A percentile compares a stretch with the other conserved stretches of the same genome.
phyloP scores from a whole-genome alignment of 2,329 filamentous ascomycete species.

The Pyrenophora tritici-repentis region DNA sequence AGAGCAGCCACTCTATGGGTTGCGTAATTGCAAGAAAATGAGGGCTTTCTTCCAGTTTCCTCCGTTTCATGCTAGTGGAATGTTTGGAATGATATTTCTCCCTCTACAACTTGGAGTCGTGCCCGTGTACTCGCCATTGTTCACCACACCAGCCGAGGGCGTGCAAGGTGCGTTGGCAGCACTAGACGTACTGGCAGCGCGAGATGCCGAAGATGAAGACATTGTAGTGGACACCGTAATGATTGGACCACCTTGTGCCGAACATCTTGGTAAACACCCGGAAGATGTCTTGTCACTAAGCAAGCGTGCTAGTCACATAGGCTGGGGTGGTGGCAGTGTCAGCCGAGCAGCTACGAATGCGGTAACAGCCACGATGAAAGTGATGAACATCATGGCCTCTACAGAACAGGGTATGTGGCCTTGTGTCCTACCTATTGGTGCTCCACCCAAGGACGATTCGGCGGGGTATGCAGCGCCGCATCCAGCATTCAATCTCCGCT shows the following conservation, averaged over 20 bases:
- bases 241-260: constrained; percentile 1
- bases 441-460: neutral
- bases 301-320: neutral
- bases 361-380: constrained; percentile 1
- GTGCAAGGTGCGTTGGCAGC: neutral
- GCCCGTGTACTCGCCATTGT: constrained; percentile 6
- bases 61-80: constrained; percentile 16
- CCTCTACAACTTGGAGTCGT: constrained; percentile 6
- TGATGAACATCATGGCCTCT: constrained; percentile 7
- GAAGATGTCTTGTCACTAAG: constrained; percentile 3
- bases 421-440: neutral
- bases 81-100: constrained; percentile 7
- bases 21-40: neutral
- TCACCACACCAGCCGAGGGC: constrained; percentile 1
- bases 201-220: neutral
- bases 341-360: constrained; percentile 7
- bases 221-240: neutral
- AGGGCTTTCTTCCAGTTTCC: constrained; percentile 9
- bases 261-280: constrained; percentile 10
- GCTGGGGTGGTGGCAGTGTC: constrained; percentile 18
- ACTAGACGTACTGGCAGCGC: neutral
- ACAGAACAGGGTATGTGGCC: constrained; percentile 21
- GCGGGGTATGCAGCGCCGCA: constrained; percentile 15
- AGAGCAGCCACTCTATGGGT: neutral
- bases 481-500: constrained; percentile 15